Evolutionary conservation across 129 eudicot species (phyloP), one percentile per base, ranked within the genome.

Genomic region (Ambrosia trifida): DNA sequence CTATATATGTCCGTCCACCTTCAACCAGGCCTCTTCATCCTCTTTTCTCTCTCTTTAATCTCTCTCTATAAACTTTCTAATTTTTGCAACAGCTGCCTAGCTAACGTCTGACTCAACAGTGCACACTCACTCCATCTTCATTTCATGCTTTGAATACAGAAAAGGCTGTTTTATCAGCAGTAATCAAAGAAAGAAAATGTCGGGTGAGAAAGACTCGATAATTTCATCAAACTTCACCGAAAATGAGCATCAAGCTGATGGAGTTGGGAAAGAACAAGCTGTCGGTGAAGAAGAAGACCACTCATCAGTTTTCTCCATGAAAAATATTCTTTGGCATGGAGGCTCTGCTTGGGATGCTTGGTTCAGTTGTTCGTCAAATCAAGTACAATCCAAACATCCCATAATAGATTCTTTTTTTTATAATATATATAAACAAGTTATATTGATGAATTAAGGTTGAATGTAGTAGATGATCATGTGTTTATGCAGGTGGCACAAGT

Each of bases 291-390:
- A 67, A 24, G 94, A 81, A 64, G 86, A 86, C 8, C 83, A 86
- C 3, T 62, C 86, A 9, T 57, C 85, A 7, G 36, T 72, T 72
- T 86, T 89, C 68, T 83, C 81, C 66, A 52, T 92, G 83, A 85
- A 83, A 40, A 87, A 61, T 72, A 18, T 76, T 8, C 69, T 87
- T 11, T 90, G 97, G 97, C 84, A 90, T 66, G 97, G 97, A 24
- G 97, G 97, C 2, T 90, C 97, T 1, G 86, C 85, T 33, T 90
- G 89, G 82, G 97, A 88, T 83, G 95, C 97, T 72, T 91, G 97
- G 95, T 87, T 87, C 52, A 90, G 97, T 71, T 87, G 91, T 51
- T 76, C 91, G 50, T 85, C 95, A 17, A 90, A 85, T 69, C 87
- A 85, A 74, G 89, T 75, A 81, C 10, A 2, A 7, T 40, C 44